A percentile compares a stretch with the other conserved stretches of the same genome.
Conservation (phyloP, 169 alveolate species). For the Plasmodium knowlesi region DNA sequence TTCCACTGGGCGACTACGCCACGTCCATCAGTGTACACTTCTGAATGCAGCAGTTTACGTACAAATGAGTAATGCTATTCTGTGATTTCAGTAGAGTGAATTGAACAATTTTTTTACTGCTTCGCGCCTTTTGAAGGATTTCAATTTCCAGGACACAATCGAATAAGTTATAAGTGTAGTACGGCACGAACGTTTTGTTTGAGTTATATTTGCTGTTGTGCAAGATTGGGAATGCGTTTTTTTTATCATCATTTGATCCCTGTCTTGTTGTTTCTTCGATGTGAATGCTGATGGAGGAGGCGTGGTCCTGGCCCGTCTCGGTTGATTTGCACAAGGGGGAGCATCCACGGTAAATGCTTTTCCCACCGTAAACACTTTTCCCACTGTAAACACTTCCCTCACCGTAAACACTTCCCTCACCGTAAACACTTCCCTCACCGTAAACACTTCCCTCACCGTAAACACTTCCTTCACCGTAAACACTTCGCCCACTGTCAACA, state of each 20-base stretch:
- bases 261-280: neutral
- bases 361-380: neutral
- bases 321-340: neutral
- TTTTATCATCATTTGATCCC: neutral
- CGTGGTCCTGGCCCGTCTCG: neutral
- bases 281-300: neutral
- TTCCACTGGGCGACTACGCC: neutral
- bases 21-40: slow-evolving; percentile 11
- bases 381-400: neutral
- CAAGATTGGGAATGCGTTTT: neutral
- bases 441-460: neutral
- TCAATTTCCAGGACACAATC: slow-evolving; percentile 37
- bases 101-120: slow-evolving; percentile 2
- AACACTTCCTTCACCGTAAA: too few species aligned
- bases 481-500: neutral
- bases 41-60: neutral
- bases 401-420: neutral
- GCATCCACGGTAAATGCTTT: neutral
- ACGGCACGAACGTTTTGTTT: slow-evolving; percentile 13
- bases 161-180: slow-evolving; percentile 6
- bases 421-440: neutral
- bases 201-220: neutral
- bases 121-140: neutral
- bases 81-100: slow-evolving; percentile 44
- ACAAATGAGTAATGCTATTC: slow-evolving; percentile 1